phyloP scores from a whole-genome alignment of 2,329 filamentous ascomycete genomes.

The Helminthosporium solani region DNA sequence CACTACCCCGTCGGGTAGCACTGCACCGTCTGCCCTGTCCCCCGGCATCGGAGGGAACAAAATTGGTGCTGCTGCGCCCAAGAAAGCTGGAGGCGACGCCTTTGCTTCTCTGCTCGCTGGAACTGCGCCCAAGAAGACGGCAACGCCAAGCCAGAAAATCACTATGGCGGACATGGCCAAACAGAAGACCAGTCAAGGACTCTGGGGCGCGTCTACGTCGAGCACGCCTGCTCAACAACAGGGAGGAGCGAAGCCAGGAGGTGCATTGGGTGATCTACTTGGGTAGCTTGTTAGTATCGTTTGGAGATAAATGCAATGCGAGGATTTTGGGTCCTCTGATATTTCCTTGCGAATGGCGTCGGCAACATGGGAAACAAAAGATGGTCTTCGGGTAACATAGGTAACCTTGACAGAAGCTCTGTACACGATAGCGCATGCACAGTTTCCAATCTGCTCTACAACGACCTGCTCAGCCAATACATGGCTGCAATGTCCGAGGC shows the following conservation, averaged over 20 bases:
- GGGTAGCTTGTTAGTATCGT: conserved; percentile 20
- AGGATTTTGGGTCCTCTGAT: conserved; percentile 1
- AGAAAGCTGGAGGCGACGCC: conserved; percentile 69
- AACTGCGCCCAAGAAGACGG: conserved; percentile 71
- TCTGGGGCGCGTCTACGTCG: conserved; percentile 69
- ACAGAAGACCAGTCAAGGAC: conserved; percentile 90
- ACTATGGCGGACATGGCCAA: conserved; percentile 95
- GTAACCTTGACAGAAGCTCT: neutral
- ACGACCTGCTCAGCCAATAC: neutral
- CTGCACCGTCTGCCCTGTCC: conserved; percentile 48
- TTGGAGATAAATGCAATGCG: neutral
- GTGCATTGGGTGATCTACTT: conserved; percentile 39
- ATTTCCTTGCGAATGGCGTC: conserved; percentile 3
- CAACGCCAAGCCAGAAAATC: conserved; percentile 61
- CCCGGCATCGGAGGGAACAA: conserved; percentile 40
- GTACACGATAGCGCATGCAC: neutral
- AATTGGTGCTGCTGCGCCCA: conserved; percentile 42
- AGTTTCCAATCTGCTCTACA: neutral
- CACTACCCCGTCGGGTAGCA: conserved; percentile 35
- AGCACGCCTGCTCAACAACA: conserved; percentile 34
- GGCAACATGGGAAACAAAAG: conserved; percentile 5
- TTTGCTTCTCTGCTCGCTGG: conserved; percentile 88
- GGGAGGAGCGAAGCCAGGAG: conserved; percentile 37
- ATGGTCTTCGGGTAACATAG: conserved; percentile 1
- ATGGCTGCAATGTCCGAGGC: neutral